A percentile compares a stretch with the other conserved stretches of the same genome.
Evolutionary conservation across 2,329 filamentous ascomycete species (phyloP).

Genomic region (Trichoderma cornu-damae): DNA sequence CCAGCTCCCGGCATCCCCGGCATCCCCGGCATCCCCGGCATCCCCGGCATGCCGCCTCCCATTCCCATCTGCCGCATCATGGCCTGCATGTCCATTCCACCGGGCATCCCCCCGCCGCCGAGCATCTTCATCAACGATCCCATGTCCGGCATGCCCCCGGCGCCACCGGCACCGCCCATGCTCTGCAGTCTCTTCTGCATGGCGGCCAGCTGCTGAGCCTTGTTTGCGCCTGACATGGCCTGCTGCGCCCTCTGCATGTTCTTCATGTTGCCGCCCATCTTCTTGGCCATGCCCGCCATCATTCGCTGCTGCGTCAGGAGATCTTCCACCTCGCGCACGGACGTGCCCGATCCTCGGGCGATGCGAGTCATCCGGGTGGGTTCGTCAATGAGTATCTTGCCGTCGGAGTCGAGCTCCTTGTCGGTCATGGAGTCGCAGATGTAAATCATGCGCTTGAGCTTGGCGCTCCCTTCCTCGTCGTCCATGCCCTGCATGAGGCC

Average conservation of each 20-base stretch:
- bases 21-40: conserved; percentile 30
- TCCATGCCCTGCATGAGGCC: conserved; percentile 95
- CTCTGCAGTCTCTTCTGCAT: conserved; percentile 95
- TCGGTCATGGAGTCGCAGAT: conserved; percentile 98
- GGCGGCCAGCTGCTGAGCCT: conserved; percentile 86
- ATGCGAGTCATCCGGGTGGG: conserved; percentile 90
- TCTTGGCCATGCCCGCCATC: conserved; percentile 99
- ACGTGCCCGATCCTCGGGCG: conserved; percentile 83
- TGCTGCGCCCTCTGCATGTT: conserved; percentile 94
- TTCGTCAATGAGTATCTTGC: conserved; percentile 88
- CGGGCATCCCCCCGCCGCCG: conserved; percentile 63
- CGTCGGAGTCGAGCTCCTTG: conserved; percentile 91
- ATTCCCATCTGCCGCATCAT: conserved; percentile 72
- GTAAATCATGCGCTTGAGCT: conserved; percentile 97
- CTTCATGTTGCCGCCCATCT: conserved; percentile 96
- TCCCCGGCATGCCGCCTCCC: conserved; percentile 40
- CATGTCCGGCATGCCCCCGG: conserved; percentile 73
- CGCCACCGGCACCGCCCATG: conserved; percentile 72
- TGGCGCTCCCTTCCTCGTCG: conserved; percentile 89
- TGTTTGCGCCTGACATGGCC: conserved; percentile 85
- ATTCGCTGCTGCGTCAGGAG: conserved; percentile 95
- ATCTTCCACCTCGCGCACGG: conserved; percentile 89
- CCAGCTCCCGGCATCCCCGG: conserved; percentile 27
- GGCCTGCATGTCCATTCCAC: conserved; percentile 70
- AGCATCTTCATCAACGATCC: conserved; percentile 89